Evolutionary conservation across 2,329 filamentous ascomycete species (phyloP), one percentile per base, ranked within the genome.

Genomic region (Aureobasidium subglaciale): DNA sequence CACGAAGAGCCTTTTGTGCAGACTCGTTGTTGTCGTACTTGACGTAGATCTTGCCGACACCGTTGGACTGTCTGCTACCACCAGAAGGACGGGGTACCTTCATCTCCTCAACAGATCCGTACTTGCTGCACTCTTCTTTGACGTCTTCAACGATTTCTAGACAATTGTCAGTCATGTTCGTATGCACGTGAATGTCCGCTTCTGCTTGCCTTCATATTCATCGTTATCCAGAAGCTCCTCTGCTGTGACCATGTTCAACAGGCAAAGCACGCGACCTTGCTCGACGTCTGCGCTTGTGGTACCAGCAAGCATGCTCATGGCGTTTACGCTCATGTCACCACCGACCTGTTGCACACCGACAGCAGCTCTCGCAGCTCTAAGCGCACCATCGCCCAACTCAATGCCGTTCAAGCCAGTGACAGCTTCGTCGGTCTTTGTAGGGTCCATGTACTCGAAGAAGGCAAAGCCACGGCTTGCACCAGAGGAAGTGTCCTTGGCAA

Each of bases 161-260:
- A 79, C 6, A 6, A 18, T 54, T 27, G 52, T 55, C 24, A 54
- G 22, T 16, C 56, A 50, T 22, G 11, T 57, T 38, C 24, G 6
- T n/a, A 16, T n/a, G 22, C 27, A 7, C 1, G 2, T 24, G 16
- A 20, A 27, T 4, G 20, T 9, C 2, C 6, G 11, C 34, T 9
- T 13, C 7, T 11, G 34, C 76, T 67, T 79, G 91, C 92, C 92
- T 73, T 96, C 88, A 66, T 96, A 97, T 66, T 99, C 93, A 32
- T 97, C 91, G 50, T 85, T 85, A 67, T 97, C 91, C 73, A 96
- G 84, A 22, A 99, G 77, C 72, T 99, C 93, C 64, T 99, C 93
- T 0, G 90, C 80, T 0, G 93, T 99, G 32, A 99, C 92, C 93
- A 99, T 99, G 76, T 99, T 99, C 67, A 99, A 82, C 59, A 99